Base-by-base conservation (phyloP, 2,329 filamentous ascomycete species). In the Diaporthe ilicicola region DNA sequence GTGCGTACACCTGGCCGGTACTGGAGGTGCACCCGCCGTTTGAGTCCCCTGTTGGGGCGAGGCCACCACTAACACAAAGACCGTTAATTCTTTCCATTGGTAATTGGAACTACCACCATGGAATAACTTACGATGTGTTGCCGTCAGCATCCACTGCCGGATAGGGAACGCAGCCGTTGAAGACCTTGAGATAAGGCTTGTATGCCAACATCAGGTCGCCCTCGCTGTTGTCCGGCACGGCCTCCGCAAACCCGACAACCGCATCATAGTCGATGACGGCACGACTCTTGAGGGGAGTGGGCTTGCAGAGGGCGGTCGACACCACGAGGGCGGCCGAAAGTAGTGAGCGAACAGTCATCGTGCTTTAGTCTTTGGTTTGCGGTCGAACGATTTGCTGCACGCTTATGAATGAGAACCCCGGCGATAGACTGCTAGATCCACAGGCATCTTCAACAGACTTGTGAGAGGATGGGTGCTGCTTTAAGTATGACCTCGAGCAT, bases 141-240 rank as follows among this genome's bases (percentile, higher is more conserved):
- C 89, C 89, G 0, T 80, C 77, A 0, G 83, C 83, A 73, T 91
- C 86, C 1, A 91, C 89, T 1, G 86, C 89, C 0, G 89, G 89
- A 76, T 89, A 91, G 0, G 89, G 88, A 15, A 91, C 89, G 72
- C 89, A 91, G 61, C 89, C 89, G 74, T 88, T 87, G 34, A 84
- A 82, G 9, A 90, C 85, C 19, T 88, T 75, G 8, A 90, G 81
- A 67, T 81, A 84, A 0, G 88, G 89, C 78, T 90, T 85, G 78
- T 89, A 90, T 62, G 85, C 85, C 53, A 86, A 76, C 73, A 88
- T 88, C 39, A 88, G 76, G 2, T 81, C 76, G 19, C 88, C 88
- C 0, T 79, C 76, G 1, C 79, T 80, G 5, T 82, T 74, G 51
- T 78, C 79, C 0, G 88, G 88, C 0, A 89, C 86, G 0, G 86